Evolutionary conservation across 2,329 filamentous ascomycete genomes (phyloP), one percentile per base, ranked within the genome.

Genomic region (Apiospora kogelbergensis): DNA sequence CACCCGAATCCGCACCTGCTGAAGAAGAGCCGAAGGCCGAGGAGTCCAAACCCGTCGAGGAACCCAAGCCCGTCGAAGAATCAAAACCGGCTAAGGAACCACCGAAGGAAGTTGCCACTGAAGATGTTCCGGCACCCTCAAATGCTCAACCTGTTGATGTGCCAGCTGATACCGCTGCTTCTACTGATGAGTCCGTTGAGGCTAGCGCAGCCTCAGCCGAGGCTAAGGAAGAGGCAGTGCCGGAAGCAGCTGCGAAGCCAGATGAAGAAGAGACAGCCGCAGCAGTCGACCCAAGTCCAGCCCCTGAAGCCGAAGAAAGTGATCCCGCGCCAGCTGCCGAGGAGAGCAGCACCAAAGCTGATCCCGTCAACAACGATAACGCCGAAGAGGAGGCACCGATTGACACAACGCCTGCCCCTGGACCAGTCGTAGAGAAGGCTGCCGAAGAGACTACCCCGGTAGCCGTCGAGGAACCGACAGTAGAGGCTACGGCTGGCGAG

Each of bases 1-100:
- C 41, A n/a, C n/a, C 84, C 44, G 48, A 11, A 15, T 24, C 41
- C 15, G 24, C 10, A 17, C 1, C 63, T 6, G 24, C 41, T 45
- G 15, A n/a, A 1, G n/a, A 40, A 9, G 42, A 66, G 20, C 17
- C 63, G 4, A 66, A 65, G 15, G 67, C 22, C 15, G 63, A 42
- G 9, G 63, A 65, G 40, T 41, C 40, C 40, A 41, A 41, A 41
- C 40, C 9, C 2, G 40, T 41, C 40, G 40, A 41, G 40, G 40
- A 41, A 11, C 11, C 40, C 7, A 41, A 41, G 2, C 40, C 26
- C 13, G 15, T 13, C 1, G 22, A 41, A n/a, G 37, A 65, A 20
- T 11, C 67, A 22, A 45, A 33, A 10, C 30, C 45, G n/a, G 63
- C 37, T 17, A 24, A 42, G 41, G 63, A 65, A 65, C 9, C 22